Conservation (phyloP, 208 protist genomes). For the Balamuthia mandrillaris region DNA sequence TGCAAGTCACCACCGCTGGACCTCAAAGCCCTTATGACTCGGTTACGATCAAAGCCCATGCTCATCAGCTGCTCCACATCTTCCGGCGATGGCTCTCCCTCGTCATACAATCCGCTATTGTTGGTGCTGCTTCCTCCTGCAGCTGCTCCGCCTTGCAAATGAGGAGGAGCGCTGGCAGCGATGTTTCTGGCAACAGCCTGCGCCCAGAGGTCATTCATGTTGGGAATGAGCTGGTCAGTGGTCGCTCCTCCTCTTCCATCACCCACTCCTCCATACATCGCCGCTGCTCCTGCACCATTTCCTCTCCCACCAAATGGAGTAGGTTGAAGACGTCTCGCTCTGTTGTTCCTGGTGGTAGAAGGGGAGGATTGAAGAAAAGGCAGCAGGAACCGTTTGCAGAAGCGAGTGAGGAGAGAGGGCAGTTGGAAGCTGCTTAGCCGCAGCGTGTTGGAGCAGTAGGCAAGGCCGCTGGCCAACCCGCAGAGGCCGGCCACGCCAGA, state of each 20-base stretch:
- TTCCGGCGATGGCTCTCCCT: constrained; percentile 17
- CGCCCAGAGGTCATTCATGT: too few relatives aligned
- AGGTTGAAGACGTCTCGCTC: background rate
- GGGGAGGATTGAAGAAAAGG: constrained; percentile 31
- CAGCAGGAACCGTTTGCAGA: constrained; percentile 4
- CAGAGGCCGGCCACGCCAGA: background rate
- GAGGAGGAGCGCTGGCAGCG: too few relatives aligned
- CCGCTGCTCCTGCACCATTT: too few relatives aligned
- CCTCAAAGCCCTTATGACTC: constrained; percentile 18
- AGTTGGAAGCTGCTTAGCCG: constrained; percentile 19
- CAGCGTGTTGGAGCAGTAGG: constrained; percentile 15
- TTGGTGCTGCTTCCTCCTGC: too few relatives aligned
- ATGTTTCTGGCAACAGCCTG: too few relatives aligned
- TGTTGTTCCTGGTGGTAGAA: background rate
- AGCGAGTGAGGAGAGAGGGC: background rate
- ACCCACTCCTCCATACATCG: too few relatives aligned
- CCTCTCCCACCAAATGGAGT: too few relatives aligned
- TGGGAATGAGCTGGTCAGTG: too few relatives aligned
- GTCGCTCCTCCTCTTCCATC: too few relatives aligned
- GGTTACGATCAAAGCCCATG: constrained; percentile 22
- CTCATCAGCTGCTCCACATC: background rate
- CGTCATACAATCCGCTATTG: too few relatives aligned
- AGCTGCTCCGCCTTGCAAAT: too few relatives aligned
- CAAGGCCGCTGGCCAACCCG: background rate
- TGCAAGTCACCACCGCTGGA: background rate